These are phyloP conservation scores for Sporodiniella umbellata DNA, from an alignment of 371 early-diverging fungal genomes.

Conservation along the genomic window DNA sequence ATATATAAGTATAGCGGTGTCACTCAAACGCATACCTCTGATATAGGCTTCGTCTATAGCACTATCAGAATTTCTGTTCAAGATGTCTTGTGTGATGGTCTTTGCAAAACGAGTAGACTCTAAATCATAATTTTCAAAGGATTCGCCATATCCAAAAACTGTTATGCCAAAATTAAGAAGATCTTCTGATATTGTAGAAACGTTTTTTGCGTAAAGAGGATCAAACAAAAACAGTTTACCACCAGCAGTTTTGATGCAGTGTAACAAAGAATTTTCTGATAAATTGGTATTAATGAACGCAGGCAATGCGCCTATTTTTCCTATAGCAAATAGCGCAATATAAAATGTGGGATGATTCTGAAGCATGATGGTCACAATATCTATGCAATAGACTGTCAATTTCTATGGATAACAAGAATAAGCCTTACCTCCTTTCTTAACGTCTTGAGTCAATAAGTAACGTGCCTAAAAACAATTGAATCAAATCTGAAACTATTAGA, in stretches of 20 bases:
- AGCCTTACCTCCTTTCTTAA: constrained; percentile 16
- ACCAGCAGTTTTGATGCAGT: constrained; percentile 26
- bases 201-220: constrained; percentile 20
- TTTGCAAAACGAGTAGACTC: constrained; percentile 18
- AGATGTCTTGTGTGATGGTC: constrained; percentile 24
- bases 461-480: constrained; percentile 14
- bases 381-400: constrained; percentile 2
- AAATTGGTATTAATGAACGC: constrained; percentile 32
- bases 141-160: constrained; percentile 21
- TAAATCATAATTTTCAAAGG: constrained; percentile 22
- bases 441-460: constrained; percentile 15
- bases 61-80: constrained; percentile 21
- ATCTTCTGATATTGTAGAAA: neutral
- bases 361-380: constrained; percentile 25
- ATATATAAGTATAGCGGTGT: constrained; percentile 47
- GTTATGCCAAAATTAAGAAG: constrained; percentile 5
- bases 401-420: neutral
- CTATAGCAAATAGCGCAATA: constrained; percentile 22
- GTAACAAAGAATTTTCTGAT: constrained; percentile 19
- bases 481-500: neutral
- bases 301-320: constrained; percentile 29
- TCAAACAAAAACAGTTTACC: constrained; percentile 28
- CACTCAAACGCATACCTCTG: constrained; percentile 19
- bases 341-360: constrained; percentile 33
- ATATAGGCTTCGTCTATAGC: constrained; percentile 30